phyloP scores from a whole-genome alignment of 2,329 filamentous ascomycete genomes.

The Ophiostoma quercus region DNA sequence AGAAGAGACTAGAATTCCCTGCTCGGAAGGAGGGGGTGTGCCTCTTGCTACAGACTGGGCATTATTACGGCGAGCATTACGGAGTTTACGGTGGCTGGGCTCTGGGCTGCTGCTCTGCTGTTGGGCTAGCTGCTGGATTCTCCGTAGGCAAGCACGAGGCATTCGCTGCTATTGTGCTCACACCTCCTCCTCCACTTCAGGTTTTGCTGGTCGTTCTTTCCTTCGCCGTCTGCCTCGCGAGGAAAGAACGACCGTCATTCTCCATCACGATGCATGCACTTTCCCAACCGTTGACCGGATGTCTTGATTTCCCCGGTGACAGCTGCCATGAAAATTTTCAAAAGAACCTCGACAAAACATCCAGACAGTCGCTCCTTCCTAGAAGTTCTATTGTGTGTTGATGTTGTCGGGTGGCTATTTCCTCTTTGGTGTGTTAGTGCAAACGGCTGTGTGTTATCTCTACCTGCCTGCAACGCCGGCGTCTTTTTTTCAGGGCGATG shows the following conservation, averaged over 20 bases:
- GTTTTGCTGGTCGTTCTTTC: constrained; percentile 8
- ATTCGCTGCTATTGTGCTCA: neutral
- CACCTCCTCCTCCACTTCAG: constrained; percentile 12
- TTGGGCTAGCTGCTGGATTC: constrained; percentile 16
- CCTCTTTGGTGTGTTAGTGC: constrained; percentile 24
- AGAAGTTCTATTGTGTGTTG: neutral
- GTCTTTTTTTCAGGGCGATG: constrained; percentile 20
- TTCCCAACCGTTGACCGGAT: neutral
- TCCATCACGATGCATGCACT: neutral
- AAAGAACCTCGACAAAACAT: neutral
- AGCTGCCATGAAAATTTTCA: neutral
- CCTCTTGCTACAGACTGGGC: neutral
- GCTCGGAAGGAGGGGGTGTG: neutral
- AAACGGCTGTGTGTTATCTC: neutral
- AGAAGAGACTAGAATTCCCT: neutral
- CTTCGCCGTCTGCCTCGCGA: neutral
- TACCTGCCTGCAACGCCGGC: constrained; percentile 15
- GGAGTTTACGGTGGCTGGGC: neutral
- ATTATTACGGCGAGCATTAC: constrained; percentile 7
- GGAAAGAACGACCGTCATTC: neutral
- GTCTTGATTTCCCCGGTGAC: neutral
- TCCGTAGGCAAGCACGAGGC: constrained; percentile 20
- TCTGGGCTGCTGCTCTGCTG: neutral
- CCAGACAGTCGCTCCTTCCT: constrained; percentile 1
- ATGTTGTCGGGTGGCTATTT: constrained; percentile 18